Conservation (phyloP, 2,329 filamentous ascomycete genomes). For the Pestalotiopsis sp. region DNA sequence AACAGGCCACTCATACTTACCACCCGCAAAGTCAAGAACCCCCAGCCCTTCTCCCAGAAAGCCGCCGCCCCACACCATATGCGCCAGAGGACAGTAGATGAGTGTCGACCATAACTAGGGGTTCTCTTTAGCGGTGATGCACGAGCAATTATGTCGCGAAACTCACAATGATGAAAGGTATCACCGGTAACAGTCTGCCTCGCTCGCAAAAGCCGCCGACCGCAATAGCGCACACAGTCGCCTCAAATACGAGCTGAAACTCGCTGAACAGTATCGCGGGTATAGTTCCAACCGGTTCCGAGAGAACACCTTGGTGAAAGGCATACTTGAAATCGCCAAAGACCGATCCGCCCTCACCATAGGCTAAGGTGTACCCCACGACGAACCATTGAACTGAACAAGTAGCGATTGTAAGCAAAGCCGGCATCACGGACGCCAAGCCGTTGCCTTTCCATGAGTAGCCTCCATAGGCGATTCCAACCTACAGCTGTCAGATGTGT, state of each 20-base stretch:
- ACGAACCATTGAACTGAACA: slow-evolving; percentile 54
- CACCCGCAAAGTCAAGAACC: slow-evolving; percentile 48
- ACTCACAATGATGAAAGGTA: slow-evolving; percentile 47
- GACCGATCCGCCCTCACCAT: slow-evolving; percentile 46
- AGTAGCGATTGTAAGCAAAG: slow-evolving; percentile 47
- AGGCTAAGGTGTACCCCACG: slow-evolving; percentile 50
- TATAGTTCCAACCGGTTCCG: slow-evolving; percentile 50
- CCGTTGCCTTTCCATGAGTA: slow-evolving; percentile 51
- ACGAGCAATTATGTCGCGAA: slow-evolving; percentile 4
- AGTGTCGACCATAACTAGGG: slow-evolving; percentile 49
- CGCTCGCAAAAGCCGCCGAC: slow-evolving; percentile 51
- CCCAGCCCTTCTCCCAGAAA: slow-evolving; percentile 45
- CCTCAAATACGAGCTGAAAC: slow-evolving; percentile 52
- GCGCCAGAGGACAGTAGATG: slow-evolving; percentile 48
- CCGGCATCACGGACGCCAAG: slow-evolving; percentile 49
- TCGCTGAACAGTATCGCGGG: slow-evolving; percentile 53
- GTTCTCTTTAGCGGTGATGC: neutral
- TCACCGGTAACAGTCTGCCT: slow-evolving; percentile 45
- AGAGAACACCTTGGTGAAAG: slow-evolving; percentile 47
- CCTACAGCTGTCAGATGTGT: slow-evolving; percentile 22
- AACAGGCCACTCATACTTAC: slow-evolving; percentile 10
- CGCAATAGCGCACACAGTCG: slow-evolving; percentile 53
- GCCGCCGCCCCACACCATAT: slow-evolving; percentile 50
- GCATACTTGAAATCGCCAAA: slow-evolving; percentile 47
- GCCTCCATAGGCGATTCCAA: slow-evolving; percentile 52